A percentile compares a stretch with the other conserved stretches of the same genome.
Conservation (phyloP, 2,329 filamentous ascomycete genomes). For the Ceratocystiopsis brevicomis region DNA sequence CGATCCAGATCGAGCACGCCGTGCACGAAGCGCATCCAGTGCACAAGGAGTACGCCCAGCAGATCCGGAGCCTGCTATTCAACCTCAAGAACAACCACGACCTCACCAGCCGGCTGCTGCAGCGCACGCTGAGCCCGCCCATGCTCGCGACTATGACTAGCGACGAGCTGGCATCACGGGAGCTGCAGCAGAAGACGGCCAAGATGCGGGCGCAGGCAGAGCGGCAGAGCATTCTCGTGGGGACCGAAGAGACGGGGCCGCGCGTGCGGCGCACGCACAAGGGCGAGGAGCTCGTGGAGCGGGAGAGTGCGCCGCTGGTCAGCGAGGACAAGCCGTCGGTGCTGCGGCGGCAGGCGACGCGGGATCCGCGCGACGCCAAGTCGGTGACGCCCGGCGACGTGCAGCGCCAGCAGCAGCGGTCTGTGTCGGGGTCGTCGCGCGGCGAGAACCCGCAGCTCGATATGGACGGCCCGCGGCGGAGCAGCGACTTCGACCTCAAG, state of each 20-base stretch:
- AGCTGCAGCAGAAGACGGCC: slow-evolving; percentile 60
- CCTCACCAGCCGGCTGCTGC: slow-evolving; percentile 57
- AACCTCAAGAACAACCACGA: slow-evolving; percentile 82
- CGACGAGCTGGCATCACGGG: slow-evolving; percentile 81
- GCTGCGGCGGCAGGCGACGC: slow-evolving; percentile 15
- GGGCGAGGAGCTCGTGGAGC: slow-evolving; percentile 76
- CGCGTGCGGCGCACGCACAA: slow-evolving; percentile 83
- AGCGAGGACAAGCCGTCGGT: slow-evolving; percentile 21
- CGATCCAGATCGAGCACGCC: slow-evolving; percentile 62
- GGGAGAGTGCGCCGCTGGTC: slow-evolving; percentile 32
- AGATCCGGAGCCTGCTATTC: slow-evolving; percentile 60
- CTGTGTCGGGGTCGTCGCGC: no score
- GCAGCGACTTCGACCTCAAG: slow-evolving; percentile 57
- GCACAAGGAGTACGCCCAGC: slow-evolving; percentile 32
- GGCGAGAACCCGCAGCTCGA: no score
- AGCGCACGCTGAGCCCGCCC: slow-evolving; percentile 50
- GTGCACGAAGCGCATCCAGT: slow-evolving; percentile 36
- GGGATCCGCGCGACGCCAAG: slow-evolving; percentile 7
- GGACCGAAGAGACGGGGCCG: slow-evolving; percentile 50
- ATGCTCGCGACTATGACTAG: slow-evolving; percentile 72
- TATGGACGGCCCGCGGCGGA: no score
- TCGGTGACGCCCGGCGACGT: slow-evolving; percentile 23
- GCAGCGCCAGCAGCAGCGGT: no score
- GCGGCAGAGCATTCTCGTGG: slow-evolving; percentile 68
- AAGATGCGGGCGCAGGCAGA: slow-evolving; percentile 61